A percentile compares a stretch with the other conserved stretches of the same genome.
Conservation (phyloP, 2,329 filamentous ascomycete species). For the Alternaria ethzedia region DNA sequence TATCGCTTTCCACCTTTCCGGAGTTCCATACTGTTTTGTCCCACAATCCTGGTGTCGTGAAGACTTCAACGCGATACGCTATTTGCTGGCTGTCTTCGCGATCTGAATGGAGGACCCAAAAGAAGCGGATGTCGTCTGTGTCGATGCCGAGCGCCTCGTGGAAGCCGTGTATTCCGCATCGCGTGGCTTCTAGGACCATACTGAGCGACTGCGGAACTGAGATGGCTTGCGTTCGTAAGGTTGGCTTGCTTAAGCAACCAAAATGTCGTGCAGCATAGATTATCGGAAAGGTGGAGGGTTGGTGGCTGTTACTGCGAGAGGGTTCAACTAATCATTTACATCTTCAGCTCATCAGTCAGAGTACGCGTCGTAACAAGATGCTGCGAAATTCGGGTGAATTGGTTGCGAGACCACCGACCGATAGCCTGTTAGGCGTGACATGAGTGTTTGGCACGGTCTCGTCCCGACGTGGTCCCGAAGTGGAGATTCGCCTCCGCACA, state of each 20-base stretch:
- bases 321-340: neutral
- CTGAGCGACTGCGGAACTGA: neutral
- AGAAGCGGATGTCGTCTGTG: conserved; percentile 47
- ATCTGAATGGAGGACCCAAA: conserved; percentile 42
- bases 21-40: neutral
- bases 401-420: neutral
- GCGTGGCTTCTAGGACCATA: conserved; percentile 34
- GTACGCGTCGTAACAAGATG: neutral
- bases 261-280: neutral
- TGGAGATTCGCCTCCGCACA: neutral
- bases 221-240: neutral
- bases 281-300: neutral
- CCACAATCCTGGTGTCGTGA: neutral
- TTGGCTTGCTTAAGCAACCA: neutral
- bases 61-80: conserved; percentile 15
- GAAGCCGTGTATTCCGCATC: conserved; percentile 51
- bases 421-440: neutral
- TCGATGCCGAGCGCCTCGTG: conserved; percentile 51
- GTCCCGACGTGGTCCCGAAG: neutral
- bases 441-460: neutral
- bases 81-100: conserved; percentile 39
- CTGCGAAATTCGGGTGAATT: neutral
- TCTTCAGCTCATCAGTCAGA: neutral
- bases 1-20: conserved; percentile 18
- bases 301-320: neutral